These are phyloP conservation scores for Atkinsonella hypoxylon DNA, from an alignment of 2,329 filamentous ascomycete species.

Conservation along the genomic window DNA sequence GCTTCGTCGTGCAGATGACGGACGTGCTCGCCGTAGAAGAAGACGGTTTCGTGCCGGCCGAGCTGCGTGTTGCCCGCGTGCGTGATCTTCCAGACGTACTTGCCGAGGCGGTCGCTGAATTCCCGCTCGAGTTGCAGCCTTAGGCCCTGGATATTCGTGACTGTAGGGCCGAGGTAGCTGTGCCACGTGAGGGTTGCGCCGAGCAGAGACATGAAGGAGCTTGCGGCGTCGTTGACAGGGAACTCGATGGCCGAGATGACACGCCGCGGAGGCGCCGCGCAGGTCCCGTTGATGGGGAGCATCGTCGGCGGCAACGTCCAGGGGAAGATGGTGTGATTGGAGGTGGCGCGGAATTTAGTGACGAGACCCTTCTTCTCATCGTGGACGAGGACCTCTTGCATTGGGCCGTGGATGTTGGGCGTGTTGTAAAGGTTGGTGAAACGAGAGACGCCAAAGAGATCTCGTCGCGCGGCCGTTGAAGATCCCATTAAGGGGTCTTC, in stretches of 20 bases:
- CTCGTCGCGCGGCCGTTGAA: constrained; percentile 62
- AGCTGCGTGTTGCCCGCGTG: constrained; percentile 71
- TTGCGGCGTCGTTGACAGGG: constrained; percentile 31
- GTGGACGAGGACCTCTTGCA: constrained; percentile 27
- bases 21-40: constrained; percentile 64
- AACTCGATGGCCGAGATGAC: constrained; percentile 59
- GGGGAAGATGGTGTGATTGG: constrained; percentile 78
- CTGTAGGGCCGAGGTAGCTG: constrained; percentile 28
- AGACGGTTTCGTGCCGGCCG: constrained; percentile 78
- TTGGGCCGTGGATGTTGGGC: constrained; percentile 46
- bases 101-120: constrained; percentile 26
- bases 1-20: constrained; percentile 70
- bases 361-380: constrained; percentile 31
- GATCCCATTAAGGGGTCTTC: constrained; percentile 61
- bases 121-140: constrained; percentile 59
- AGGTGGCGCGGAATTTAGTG: constrained; percentile 36
- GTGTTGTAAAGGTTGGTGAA: constrained; percentile 72
- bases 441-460: constrained; percentile 81
- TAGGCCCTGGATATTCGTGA: constrained; percentile 42
- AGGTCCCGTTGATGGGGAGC: constrained; percentile 67
- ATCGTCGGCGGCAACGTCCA: constrained; percentile 78
- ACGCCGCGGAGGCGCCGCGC: constrained; percentile 56
- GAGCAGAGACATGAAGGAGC: constrained; percentile 20
- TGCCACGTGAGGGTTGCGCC: constrained; percentile 23
- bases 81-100: constrained; percentile 56